phyloP scores from a whole-genome alignment of 1,139 yeast genomes.

The Yamadazyma triangularis region DNA sequence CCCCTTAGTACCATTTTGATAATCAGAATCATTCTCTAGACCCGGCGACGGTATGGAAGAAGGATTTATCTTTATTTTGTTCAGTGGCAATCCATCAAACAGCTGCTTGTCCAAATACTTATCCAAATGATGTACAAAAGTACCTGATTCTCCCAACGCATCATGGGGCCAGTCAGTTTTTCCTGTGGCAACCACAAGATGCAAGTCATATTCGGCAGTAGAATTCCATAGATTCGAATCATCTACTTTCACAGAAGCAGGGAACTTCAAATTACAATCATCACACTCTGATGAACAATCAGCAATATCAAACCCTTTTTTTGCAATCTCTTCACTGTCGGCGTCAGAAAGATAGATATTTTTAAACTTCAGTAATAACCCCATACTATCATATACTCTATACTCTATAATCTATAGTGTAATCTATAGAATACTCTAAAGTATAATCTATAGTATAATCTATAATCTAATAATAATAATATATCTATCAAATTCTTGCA shows the following conservation, averaged over 20 bases:
- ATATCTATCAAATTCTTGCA: too few species aligned
- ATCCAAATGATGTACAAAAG: constrained; percentile 48
- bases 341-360: too few species aligned
- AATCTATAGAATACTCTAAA: too few species aligned
- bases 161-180: constrained; percentile 81
- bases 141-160: constrained; percentile 51
- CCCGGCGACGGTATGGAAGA: constrained; percentile 44
- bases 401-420: too few species aligned
- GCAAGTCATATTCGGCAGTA: constrained; percentile 64
- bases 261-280: constrained; percentile 49
- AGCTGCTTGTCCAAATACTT: constrained; percentile 39
- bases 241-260: constrained; percentile 52
- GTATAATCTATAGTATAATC: too few species aligned
- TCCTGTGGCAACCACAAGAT: constrained; percentile 78
- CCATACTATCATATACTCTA: too few species aligned
- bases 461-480: too few species aligned
- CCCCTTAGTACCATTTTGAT: constrained; percentile 38
- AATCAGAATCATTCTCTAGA: constrained; percentile 35
- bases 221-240: constrained; percentile 65
- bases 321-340: constrained; percentile 6
- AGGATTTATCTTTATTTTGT: constrained; percentile 47
- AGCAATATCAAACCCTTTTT: constrained; percentile 39
- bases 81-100: constrained; percentile 13
- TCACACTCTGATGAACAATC: constrained; percentile 47
- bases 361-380: too few species aligned